phyloP scores from a whole-genome alignment of 1,284 basidiomycete species.

The Chondrostereum purpureum region DNA sequence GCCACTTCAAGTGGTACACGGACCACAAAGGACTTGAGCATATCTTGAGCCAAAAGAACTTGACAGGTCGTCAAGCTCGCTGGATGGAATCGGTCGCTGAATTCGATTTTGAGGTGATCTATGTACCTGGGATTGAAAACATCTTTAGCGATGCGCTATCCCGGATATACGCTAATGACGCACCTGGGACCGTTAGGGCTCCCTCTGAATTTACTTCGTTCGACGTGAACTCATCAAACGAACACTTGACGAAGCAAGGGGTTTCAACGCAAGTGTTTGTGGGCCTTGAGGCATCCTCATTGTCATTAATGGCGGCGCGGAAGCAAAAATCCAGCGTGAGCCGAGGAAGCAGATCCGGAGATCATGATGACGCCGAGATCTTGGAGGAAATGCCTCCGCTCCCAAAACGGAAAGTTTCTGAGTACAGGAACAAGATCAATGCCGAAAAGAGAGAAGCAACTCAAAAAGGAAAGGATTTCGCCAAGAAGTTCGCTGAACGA shows the following conservation, averaged over 20 bases:
- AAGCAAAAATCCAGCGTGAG: not conserved
- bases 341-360: not conserved
- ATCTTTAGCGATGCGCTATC: slow-evolving; percentile 27
- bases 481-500: no score
- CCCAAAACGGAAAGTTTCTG: not conserved
- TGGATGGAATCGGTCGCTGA: slow-evolving; percentile 30
- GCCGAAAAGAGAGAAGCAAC: not conserved
- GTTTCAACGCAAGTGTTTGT: not conserved
- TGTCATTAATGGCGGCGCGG: not conserved
- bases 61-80: slow-evolving; percentile 25
- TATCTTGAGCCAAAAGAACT: slow-evolving; percentile 23
- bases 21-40: slow-evolving; percentile 31
- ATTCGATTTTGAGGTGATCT: slow-evolving; percentile 25
- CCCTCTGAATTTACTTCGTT: slow-evolving; percentile 2
- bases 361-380: not conserved
- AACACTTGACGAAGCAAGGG: not conserved
- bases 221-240: not conserved
- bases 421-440: not conserved
- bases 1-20: slow-evolving; percentile 24
- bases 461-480: not conserved
- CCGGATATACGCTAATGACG: slow-evolving; percentile 20
- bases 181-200: slow-evolving; percentile 16
- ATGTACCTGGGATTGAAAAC: slow-evolving; percentile 25
- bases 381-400: not conserved
- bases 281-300: not conserved